Evolutionary conservation across 208 protist genomes (phyloP).

Genomic region (Acanthamoeba sp.): DNA sequence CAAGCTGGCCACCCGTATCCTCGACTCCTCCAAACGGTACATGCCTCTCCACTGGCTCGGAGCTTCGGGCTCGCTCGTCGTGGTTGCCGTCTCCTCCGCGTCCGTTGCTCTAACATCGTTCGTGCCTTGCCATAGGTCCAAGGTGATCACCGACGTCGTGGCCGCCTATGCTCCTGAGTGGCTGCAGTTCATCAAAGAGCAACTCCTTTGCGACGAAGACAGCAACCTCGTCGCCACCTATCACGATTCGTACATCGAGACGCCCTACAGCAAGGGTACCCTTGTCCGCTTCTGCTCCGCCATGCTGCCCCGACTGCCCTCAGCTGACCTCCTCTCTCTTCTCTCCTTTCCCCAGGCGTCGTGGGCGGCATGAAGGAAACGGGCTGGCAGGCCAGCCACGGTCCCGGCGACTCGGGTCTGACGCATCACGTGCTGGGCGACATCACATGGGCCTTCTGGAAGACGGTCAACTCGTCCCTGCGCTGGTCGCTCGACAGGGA

Average conservation of each 20-base stretch:
- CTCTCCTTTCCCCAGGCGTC: background rate
- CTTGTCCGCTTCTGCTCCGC: background rate
- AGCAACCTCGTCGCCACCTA: background rate
- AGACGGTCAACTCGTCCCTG: slow-evolving; percentile 55
- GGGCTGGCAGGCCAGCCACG: slow-evolving; percentile 71
- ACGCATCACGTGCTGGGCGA: slow-evolving; percentile 43
- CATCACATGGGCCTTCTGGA: slow-evolving; percentile 73
- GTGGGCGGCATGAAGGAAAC: slow-evolving; percentile 68
- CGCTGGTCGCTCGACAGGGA: slow-evolving; percentile 55
- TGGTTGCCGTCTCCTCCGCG: too few relatives aligned
- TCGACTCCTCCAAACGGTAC: slow-evolving; percentile 64
- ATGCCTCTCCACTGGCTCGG: too few relatives aligned
- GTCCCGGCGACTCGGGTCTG: slow-evolving; percentile 41
- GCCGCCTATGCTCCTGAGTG: slow-evolving; percentile 6
- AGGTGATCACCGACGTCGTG: slow-evolving; percentile 54
- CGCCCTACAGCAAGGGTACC: slow-evolving; percentile 30
- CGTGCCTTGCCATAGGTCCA: background rate
- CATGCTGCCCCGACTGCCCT: too few relatives aligned
- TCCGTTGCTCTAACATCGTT: too few relatives aligned
- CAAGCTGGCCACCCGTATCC: slow-evolving; percentile 8
- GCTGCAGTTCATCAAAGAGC: slow-evolving; percentile 4
- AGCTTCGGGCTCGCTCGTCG: background rate
- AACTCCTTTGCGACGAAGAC: background rate
- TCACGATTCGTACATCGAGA: slow-evolving; percentile 22
- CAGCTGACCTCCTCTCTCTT: background rate